phyloP scores from a whole-genome alignment of 2,329 filamentous ascomycete genomes.

The Paecilomyces sp. region DNA sequence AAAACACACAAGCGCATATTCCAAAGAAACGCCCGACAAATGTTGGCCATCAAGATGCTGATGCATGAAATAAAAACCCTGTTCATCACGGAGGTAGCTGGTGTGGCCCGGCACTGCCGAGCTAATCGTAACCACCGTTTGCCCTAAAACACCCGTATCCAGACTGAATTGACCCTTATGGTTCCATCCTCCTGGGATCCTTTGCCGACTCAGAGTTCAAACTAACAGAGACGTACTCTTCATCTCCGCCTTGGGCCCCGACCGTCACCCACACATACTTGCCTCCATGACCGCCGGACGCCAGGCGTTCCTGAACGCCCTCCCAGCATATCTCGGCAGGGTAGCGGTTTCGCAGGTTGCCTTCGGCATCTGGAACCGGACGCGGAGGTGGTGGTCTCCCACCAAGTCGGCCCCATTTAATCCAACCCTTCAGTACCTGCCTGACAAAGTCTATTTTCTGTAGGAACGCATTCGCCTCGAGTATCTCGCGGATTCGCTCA shows the following conservation, averaged over 20 bases:
- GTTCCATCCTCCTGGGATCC: not conserved
- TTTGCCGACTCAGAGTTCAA: slow-evolving; percentile 15
- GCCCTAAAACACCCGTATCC: not conserved
- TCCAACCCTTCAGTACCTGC: slow-evolving; percentile 34
- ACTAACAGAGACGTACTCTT: slow-evolving; percentile 32
- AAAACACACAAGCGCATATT: not conserved
- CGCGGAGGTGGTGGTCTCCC: slow-evolving; percentile 18
- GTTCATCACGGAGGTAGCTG: not conserved
- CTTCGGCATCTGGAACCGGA: slow-evolving; percentile 7
- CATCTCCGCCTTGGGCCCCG: slow-evolving; percentile 41
- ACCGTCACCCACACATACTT: slow-evolving; percentile 48
- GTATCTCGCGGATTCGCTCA: slow-evolving; percentile 32
- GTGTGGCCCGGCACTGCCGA: not conserved
- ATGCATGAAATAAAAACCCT: not conserved
- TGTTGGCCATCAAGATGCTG: not conserved
- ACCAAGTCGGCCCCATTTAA: slow-evolving; percentile 30
- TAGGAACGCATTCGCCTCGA: slow-evolving; percentile 38
- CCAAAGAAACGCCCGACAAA: not conserved
- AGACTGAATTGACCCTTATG: not conserved
- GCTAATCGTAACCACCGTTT: not conserved
- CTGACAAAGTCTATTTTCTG: slow-evolving; percentile 37
- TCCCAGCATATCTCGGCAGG: slow-evolving; percentile 31
- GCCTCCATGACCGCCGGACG: slow-evolving; percentile 36
- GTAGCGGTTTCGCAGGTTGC: slow-evolving; percentile 3
- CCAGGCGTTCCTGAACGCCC: slow-evolving; percentile 34